Base-by-base conservation (phyloP, 2,329 filamentous ascomycete genomes). In the Alternaria arborescens region DNA sequence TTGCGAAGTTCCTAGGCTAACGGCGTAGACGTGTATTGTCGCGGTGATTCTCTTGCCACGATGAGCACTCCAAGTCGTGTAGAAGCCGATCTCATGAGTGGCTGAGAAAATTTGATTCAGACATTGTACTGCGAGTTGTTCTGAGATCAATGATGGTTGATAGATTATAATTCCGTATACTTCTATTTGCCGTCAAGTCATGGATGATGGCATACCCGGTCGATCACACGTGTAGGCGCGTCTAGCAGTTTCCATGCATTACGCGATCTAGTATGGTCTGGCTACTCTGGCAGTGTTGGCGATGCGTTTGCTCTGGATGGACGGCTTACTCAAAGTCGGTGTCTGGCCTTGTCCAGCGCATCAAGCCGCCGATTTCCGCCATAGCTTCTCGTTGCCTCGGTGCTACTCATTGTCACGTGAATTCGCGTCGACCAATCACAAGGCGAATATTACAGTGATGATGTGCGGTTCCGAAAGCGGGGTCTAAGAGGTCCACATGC, bases 401-500 rank as follows among this genome's bases (percentile, higher is more conserved):
- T 48, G 48, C 8, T 4, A 30, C 20, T 38, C 6, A 3, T 5
- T 11, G 7, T 57, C 64, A 66, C 64, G 64, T 67, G 64, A 62
- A n/a, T 4, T 54, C 55, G 64, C 62, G 48, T 54, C 22, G 60
- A 22, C 65, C 22, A 67, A 67, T 67, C 55, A 64, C 50, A 64
- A 40, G 32, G 36, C 14, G 18, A 34, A 40, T 20, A 36, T 58
- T 54, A 48, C 54, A 16, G 44, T 22, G 20, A 26, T 41, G 24
- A 51, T 57, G 51, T 58, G 60, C 62, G 64, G 62, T 59, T 67
- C 64, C 64, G 60, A 55, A 55, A 55, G 64, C 65, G 65, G 65
- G 62, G 65, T 65, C 57, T 48, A 55, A 18, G 22, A n/a, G 55
- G 51, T 55, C 62, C 62, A 62, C 65, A 52, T 55, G 60, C 52